A percentile compares a stretch with the other conserved stretches of the same genome.
Conservation (phyloP, 805 yeast species). For the Candida coquimbonensis region DNA sequence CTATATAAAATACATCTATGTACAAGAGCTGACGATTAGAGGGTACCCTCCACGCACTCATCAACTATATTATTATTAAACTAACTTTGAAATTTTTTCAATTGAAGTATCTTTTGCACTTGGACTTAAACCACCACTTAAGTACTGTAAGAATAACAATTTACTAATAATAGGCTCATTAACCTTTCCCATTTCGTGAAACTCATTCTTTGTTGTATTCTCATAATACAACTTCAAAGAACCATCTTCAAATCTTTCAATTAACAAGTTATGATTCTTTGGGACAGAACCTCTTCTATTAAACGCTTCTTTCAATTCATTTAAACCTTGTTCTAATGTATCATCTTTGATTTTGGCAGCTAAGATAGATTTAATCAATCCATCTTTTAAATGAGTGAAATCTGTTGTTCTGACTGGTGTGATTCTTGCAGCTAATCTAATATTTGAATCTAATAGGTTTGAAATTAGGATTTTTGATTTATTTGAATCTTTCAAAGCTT, state of each 20-base stretch:
- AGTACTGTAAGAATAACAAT: constrained; percentile 67
- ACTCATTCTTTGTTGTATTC: constrained; percentile 30
- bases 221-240: constrained; percentile 37
- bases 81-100: constrained; percentile 26
- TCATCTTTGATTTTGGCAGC: constrained; percentile 50
- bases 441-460: constrained; percentile 49
- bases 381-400: constrained; percentile 83
- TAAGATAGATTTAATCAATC: constrained; percentile 72
- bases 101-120: constrained; percentile 40
- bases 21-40: too few species aligned
- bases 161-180: constrained; percentile 55
- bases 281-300: constrained; percentile 64
- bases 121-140: constrained; percentile 68
- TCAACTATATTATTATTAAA: constrained; percentile 2
- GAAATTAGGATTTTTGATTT: constrained; percentile 48
- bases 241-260: constrained; percentile 49
- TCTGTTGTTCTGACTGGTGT: constrained; percentile 89
- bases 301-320: constrained; percentile 57
- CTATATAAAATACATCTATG: too few species aligned
- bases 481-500: constrained; percentile 43
- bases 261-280: constrained; percentile 58
- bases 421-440: constrained; percentile 64
- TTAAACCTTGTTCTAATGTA: constrained; percentile 53
- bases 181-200: constrained; percentile 48
- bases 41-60: too few species aligned